Evolutionary conservation across 2,329 filamentous ascomycete genomes (phyloP), one percentile per base, ranked within the genome.

Genomic region (Lecanicillium sp.): DNA sequence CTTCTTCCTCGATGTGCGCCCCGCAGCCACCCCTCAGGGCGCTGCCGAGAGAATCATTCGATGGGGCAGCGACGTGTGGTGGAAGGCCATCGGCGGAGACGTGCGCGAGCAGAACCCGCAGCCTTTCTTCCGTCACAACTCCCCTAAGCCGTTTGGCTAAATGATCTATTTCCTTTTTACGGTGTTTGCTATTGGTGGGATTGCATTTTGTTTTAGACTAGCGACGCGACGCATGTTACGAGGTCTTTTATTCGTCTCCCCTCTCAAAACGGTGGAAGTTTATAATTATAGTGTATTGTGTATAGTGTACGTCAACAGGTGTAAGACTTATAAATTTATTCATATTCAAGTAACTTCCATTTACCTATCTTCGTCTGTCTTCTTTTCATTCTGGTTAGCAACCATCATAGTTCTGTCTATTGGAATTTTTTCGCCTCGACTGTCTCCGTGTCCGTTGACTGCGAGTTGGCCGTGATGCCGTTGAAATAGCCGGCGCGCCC

Each of bases 11-110:
- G 93, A 98, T 62, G 93, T 98, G 17, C 79, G 93, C 54, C 93
- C 93, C 2, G 93, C 93, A 3, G 70, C 95, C 35, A 88, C 87
- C 0, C 90, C 90, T 3, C 84, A 79, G 1, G 84, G 84, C 21
- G 86, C 89, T 1, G 80, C 83, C 3, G 93, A 97, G 72, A 78
- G 93, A 44, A 68, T 90, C 52, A 81, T 96, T 62, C 75, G 90
- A 60, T 97, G 90, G 88, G 86, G 90, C 43, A 90, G 87, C 9
- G 91, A 97, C 67, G 78, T 95, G 8, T 98, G 93, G 93, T 95
- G 88, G 83, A 83, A 79, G 56, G 90, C 90, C 0, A 87, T 81
- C 46, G 90, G 90, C 1, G 87, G 82, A 11, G 78, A 78, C 48
- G 81, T 77, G 14, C 72, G 76, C 23, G 75, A 79, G 64, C 64